Percentiles rank a stretch among this genome's conserved stretches.
Conservation (phyloP, 2,329 filamentous ascomycete genomes). For the Fusarium pseudonygamai region DNA sequence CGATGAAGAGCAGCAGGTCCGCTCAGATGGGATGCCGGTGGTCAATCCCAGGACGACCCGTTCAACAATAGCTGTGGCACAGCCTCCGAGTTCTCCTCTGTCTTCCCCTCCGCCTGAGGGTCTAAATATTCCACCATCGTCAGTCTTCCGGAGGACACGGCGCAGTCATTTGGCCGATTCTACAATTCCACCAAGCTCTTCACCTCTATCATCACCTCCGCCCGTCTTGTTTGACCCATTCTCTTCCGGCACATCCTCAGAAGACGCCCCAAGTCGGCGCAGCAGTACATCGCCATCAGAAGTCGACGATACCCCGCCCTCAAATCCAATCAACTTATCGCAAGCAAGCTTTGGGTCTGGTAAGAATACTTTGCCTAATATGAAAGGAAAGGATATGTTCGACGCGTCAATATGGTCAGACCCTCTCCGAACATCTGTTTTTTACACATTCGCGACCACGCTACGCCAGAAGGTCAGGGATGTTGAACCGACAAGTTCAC, state of each 20-base stretch:
- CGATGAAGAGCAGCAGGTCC: slow-evolving; percentile 19
- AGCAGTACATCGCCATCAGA: slow-evolving; percentile 56
- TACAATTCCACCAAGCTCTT: slow-evolving; percentile 53
- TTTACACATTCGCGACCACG: slow-evolving; percentile 77
- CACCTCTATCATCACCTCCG: slow-evolving; percentile 67
- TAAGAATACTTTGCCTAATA: slow-evolving; percentile 60
- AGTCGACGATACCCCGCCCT: slow-evolving; percentile 55
- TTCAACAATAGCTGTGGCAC: slow-evolving; percentile 32
- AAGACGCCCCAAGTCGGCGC: slow-evolving; percentile 47
- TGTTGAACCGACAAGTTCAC: slow-evolving; percentile 71
- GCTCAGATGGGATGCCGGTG: slow-evolving; percentile 8
- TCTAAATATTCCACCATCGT: slow-evolving; percentile 40
- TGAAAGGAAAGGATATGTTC: slow-evolving; percentile 77
- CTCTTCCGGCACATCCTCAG: slow-evolving; percentile 50
- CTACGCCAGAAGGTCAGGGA: slow-evolving; percentile 70
- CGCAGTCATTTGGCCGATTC: slow-evolving; percentile 36
- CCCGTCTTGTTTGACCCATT: slow-evolving; percentile 63
- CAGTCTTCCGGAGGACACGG: slow-evolving; percentile 36
- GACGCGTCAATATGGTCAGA: slow-evolving; percentile 76
- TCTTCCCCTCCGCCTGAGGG: slow-evolving; percentile 51
- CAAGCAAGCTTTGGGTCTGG: slow-evolving; percentile 48
- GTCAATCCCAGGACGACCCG: slow-evolving; percentile 33
- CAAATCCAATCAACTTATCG: slow-evolving; percentile 52
- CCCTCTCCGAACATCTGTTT: slow-evolving; percentile 73
- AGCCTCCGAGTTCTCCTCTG: slow-evolving; percentile 48